Conservation (phyloP, 208 protist genomes). For the Lotmaria passim region DNA sequence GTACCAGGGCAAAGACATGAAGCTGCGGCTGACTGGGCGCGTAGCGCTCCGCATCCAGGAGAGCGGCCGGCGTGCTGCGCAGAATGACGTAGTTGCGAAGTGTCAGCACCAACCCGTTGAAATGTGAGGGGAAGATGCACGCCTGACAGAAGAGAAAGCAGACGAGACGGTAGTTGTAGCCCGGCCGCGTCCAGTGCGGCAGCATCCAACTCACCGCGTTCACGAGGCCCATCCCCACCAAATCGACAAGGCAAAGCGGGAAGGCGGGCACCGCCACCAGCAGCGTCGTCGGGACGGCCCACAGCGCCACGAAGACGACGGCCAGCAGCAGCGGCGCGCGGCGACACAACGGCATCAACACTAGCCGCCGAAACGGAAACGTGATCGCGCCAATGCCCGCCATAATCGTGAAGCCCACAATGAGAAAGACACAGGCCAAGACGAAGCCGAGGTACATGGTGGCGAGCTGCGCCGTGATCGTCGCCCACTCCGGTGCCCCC, state of each 20-base stretch:
- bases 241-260: conserved; percentile 52
- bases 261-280: conserved; percentile 40
- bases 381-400: conserved; percentile 21
- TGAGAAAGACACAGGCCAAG: conserved; percentile 36
- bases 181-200: conserved; percentile 32
- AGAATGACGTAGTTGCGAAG: conserved; percentile 68
- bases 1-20: conserved; percentile 44
- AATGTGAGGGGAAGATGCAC: conserved; percentile 52
- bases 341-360: conserved; percentile 34
- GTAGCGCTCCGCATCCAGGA: conserved; percentile 59
- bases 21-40: conserved; percentile 35
- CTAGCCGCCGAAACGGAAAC: conserved; percentile 31
- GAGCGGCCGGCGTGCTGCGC: conserved; percentile 23
- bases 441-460: conserved; percentile 54
- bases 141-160: conserved; percentile 23
- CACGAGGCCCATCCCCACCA: conserved; percentile 36
- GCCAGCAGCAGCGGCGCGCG: conserved; percentile 11
- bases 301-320: conserved; percentile 35
- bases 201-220: conserved; percentile 44
- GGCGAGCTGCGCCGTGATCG: conserved; percentile 57
- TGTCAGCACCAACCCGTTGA: conserved; percentile 68
- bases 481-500: conserved; percentile 44
- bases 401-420: conserved; percentile 31
- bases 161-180: conserved; percentile 46
- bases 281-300: conserved; percentile 48